Conservation (phyloP, 495 filamentous ascomycete genomes). For the Poronia punctata region DNA sequence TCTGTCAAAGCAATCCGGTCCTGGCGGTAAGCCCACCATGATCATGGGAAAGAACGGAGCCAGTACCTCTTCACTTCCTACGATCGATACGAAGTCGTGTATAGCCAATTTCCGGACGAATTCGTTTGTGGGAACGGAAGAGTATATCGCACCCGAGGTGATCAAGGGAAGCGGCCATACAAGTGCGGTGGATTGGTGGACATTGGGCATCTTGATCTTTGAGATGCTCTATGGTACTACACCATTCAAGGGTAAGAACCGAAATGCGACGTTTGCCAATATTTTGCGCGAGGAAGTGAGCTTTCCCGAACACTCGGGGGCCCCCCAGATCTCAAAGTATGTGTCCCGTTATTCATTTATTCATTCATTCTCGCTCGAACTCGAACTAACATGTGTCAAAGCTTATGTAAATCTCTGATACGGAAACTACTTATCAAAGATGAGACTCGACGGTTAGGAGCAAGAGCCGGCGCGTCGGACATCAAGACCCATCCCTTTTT, state of each 20-base stretch:
- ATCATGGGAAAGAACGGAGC: constrained; percentile 80
- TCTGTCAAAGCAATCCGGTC: constrained; percentile 93
- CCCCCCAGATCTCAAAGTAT: constrained; percentile 85
- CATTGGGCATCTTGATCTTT: constrained; percentile 90
- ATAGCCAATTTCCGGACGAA: constrained; percentile 98
- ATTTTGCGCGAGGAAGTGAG: constrained; percentile 91
- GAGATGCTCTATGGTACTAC: constrained; percentile 99
- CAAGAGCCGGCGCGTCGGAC: constrained; percentile 90
- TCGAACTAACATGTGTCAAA: constrained; percentile 28
- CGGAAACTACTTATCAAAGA: constrained; percentile 97
- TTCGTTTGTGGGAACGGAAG: constrained; percentile 96
- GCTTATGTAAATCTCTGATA: constrained; percentile 93
- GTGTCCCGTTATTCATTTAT: constrained; percentile 22
- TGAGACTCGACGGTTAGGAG: constrained; percentile 88
- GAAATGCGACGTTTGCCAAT: constrained; percentile 96
- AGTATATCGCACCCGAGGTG: constrained; percentile 97
- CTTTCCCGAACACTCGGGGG: constrained; percentile 82
- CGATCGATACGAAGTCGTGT: constrained; percentile 96
- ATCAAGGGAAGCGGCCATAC: constrained; percentile 98
- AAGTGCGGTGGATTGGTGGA: constrained; percentile 99
- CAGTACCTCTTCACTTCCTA: constrained; percentile 74
- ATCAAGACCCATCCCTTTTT: constrained; percentile 98
- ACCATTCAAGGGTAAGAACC: constrained; percentile 98
- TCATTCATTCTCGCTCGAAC: constrained; percentile 10
- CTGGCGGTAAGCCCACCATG: constrained; percentile 94